A percentile compares a stretch with the other conserved stretches of the same genome.
Conservation (phyloP, 768 basidiomycete species). For the Tephrocybe sp. region DNA sequence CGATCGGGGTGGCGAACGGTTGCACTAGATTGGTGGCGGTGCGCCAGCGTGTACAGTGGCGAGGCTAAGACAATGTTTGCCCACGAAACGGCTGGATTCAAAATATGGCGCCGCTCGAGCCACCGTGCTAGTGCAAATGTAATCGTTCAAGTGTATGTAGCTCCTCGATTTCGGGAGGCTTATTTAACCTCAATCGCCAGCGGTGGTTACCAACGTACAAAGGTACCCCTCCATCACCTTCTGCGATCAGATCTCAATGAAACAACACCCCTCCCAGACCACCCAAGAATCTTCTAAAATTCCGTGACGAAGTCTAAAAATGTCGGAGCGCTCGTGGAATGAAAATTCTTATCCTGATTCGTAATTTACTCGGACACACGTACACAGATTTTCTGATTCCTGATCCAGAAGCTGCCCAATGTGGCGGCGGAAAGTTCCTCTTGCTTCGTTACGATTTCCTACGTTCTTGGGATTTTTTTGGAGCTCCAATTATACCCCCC, state of each 20-base stretch:
- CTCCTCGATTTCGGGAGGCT: too few relatives aligned
- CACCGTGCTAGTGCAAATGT: too few relatives aligned
- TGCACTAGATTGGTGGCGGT: background rate
- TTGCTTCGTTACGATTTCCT: background rate
- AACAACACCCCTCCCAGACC: background rate
- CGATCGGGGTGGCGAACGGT: slow-evolving; percentile 11
- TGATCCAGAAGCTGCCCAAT: slow-evolving; percentile 10
- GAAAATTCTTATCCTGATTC: background rate
- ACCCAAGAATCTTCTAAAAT: background rate
- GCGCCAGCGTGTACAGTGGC: background rate
- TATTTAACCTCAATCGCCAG: background rate
- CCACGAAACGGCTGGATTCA: too few relatives aligned
- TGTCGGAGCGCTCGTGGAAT: background rate
- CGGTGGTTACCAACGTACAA: background rate
- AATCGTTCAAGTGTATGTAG: too few relatives aligned
- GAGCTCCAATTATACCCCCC: background rate
- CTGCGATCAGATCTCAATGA: background rate
- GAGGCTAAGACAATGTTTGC: too few relatives aligned
- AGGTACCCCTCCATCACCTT: background rate
- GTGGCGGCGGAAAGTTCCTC: slow-evolving; percentile 9
- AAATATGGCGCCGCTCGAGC: too few relatives aligned
- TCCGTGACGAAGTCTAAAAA: background rate
- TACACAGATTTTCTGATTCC: slow-evolving; percentile 6
- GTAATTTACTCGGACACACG: slow-evolving; percentile 1
- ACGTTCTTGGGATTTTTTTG: background rate